Conservation (phyloP, 805 yeast genomes). For the Candida germanica region DNA sequence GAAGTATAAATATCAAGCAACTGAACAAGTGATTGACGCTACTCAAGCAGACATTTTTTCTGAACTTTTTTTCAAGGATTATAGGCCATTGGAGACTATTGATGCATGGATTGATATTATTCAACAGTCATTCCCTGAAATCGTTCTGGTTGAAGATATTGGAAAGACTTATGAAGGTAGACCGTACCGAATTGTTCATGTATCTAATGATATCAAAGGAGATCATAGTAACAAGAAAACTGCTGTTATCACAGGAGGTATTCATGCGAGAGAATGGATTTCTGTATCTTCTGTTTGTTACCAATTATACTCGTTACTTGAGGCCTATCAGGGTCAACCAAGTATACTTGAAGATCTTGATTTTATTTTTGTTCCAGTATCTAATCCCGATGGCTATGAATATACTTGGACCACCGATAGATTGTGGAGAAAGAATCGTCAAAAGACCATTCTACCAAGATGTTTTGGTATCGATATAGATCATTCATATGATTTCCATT, state of each 20-base stretch:
- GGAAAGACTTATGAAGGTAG: slow-evolving; percentile 79
- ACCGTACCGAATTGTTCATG: slow-evolving; percentile 62
- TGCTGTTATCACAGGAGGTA: slow-evolving; percentile 76
- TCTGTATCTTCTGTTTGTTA: slow-evolving; percentile 68
- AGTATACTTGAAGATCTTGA: slow-evolving; percentile 53
- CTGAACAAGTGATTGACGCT: slow-evolving; percentile 15
- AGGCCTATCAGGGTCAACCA: slow-evolving; percentile 28
- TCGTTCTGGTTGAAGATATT: slow-evolving; percentile 60
- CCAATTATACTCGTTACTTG: slow-evolving; percentile 39
- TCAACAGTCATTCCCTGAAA: slow-evolving; percentile 57
- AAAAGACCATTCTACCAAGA: slow-evolving; percentile 55
- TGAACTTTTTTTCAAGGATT: slow-evolving; percentile 68
- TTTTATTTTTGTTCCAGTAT: slow-evolving; percentile 75
- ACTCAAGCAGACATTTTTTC: slow-evolving; percentile 18
- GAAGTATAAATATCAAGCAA: slow-evolving; percentile 10
- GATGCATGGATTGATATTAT: slow-evolving; percentile 69
- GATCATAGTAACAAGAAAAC: slow-evolving; percentile 48
- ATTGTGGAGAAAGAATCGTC: slow-evolving; percentile 87
- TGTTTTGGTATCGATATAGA: slow-evolving; percentile 87
- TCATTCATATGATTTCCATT: slow-evolving; percentile 75
- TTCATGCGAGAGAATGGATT: slow-evolving; percentile 91
- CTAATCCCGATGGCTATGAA: slow-evolving; percentile 89
- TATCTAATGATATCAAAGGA: slow-evolving; percentile 47
- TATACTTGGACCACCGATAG: slow-evolving; percentile 80
- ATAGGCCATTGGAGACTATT: slow-evolving; percentile 64